phyloP scores from a whole-genome alignment of 2,329 filamentous ascomycete species.

The Phoma sp. region DNA sequence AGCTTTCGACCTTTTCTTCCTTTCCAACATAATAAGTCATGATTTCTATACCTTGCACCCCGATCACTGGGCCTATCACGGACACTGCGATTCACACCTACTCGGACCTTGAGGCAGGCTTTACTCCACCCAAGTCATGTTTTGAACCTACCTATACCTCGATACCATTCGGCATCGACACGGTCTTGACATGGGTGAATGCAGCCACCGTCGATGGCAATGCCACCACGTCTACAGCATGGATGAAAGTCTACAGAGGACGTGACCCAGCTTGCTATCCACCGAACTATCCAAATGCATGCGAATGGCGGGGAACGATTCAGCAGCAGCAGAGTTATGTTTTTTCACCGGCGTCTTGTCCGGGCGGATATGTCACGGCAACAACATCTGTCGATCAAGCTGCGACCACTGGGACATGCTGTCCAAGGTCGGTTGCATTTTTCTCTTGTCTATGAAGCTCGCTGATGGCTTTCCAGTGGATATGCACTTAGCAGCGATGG shows the following conservation, averaged over 20 bases:
- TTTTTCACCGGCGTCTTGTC: constrained; percentile 1
- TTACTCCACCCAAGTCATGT: neutral
- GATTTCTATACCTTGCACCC: neutral
- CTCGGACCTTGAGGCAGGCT: neutral
- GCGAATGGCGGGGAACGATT: neutral
- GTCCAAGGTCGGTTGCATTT: neutral
- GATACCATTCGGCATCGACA: neutral
- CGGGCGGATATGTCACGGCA: neutral
- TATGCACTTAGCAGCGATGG: neutral
- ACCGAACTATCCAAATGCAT: constrained; percentile 1
- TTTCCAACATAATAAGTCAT: neutral
- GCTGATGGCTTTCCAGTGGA: neutral
- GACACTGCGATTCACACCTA: constrained; percentile 1
- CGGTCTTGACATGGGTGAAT: neutral
- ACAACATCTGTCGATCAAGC: neutral
- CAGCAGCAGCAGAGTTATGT: constrained; percentile 3
- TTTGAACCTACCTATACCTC: neutral
- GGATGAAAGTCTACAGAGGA: neutral
- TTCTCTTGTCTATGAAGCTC: neutral
- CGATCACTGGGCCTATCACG: constrained; percentile 3
- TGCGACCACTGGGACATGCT: constrained; percentile 1
- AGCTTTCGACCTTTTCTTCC: neutral
- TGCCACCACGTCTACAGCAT: neutral
- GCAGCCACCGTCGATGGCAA: neutral
- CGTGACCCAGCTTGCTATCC: constrained; percentile 1